Conservation (phyloP, 805 yeast species). For the Millerago galiae region DNA sequence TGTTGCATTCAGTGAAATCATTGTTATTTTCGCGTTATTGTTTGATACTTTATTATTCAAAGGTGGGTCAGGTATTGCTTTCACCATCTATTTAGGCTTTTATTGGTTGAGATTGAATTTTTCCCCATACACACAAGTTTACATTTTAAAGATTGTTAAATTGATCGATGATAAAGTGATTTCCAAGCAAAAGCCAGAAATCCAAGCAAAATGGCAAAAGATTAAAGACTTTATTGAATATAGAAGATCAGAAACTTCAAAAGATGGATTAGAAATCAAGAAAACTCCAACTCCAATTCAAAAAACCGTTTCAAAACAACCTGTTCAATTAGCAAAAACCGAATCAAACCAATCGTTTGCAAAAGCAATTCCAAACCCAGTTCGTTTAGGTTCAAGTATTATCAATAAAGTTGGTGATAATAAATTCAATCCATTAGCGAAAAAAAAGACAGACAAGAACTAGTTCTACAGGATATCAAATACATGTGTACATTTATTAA, state of each 20-base stretch:
- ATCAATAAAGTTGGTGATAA: neutral
- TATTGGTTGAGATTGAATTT: slow-evolving; percentile 69
- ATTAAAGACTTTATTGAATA: slow-evolving; percentile 34
- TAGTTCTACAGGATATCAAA: neutral
- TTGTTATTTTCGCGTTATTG: slow-evolving; percentile 44
- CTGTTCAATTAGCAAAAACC: neutral
- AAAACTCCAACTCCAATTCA: neutral
- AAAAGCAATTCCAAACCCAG: neutral
- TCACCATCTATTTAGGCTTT: slow-evolving; percentile 49
- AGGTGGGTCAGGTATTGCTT: slow-evolving; percentile 64
- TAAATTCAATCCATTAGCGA: neutral
- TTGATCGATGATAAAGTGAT: slow-evolving; percentile 28
- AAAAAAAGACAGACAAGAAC: too few relatives aligned
- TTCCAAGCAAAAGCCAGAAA: slow-evolving; percentile 22
- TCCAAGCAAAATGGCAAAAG: slow-evolving; percentile 31
- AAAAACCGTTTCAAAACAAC: neutral
- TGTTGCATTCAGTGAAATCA: slow-evolving; percentile 56
- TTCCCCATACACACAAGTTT: slow-evolving; percentile 33
- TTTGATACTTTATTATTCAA: slow-evolving; percentile 56
- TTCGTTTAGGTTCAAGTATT: neutral
- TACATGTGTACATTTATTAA: too few relatives aligned
- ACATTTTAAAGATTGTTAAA: slow-evolving; percentile 24
- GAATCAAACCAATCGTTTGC: too few relatives aligned
- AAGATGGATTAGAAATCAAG: slow-evolving; percentile 13
- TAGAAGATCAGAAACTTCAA: slow-evolving; percentile 31